These are phyloP conservation scores for Buddleja alternifolia DNA, from an alignment of 257 asterid species.

Conservation along the genomic window DNA sequence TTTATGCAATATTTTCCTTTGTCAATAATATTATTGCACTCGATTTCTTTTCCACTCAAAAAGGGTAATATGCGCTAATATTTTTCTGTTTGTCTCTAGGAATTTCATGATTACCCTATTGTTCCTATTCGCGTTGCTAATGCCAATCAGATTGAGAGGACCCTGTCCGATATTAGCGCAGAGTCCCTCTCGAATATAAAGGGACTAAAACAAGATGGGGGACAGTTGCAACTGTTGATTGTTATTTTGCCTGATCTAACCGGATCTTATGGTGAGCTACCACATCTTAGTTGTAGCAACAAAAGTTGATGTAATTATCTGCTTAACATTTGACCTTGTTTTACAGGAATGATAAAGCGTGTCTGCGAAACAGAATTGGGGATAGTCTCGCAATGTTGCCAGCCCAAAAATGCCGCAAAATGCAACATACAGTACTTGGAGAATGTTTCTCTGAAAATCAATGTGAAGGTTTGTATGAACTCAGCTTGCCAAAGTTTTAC, in stretches of 20 bases:
- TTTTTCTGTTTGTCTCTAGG: constrained; percentile 40
- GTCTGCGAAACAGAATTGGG: constrained; percentile 84
- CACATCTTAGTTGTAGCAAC: too few relatives aligned
- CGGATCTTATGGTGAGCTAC: constrained; percentile 71
- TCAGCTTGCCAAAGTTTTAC: neutral
- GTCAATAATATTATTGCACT: neutral
- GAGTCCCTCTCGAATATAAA: constrained; percentile 26
- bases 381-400: constrained; percentile 87
- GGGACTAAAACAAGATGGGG: neutral
- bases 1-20: neutral
- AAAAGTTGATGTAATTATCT: neutral
- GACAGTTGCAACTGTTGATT: constrained; percentile 61
- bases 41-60: neutral
- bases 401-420: constrained; percentile 42
- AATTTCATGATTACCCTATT: constrained; percentile 39
- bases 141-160: constrained; percentile 44
- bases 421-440: constrained; percentile 59
- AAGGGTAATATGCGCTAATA: neutral
- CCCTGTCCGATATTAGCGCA: constrained; percentile 38
- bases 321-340: neutral
- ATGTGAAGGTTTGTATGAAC: constrained; percentile 66
- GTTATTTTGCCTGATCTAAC: constrained; percentile 63
- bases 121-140: constrained; percentile 34
- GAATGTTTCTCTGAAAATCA: constrained; percentile 73
- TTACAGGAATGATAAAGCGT: constrained; percentile 72